Conservation (phyloP, 257 asterid species). For the Paraleonurus japonicus region DNA sequence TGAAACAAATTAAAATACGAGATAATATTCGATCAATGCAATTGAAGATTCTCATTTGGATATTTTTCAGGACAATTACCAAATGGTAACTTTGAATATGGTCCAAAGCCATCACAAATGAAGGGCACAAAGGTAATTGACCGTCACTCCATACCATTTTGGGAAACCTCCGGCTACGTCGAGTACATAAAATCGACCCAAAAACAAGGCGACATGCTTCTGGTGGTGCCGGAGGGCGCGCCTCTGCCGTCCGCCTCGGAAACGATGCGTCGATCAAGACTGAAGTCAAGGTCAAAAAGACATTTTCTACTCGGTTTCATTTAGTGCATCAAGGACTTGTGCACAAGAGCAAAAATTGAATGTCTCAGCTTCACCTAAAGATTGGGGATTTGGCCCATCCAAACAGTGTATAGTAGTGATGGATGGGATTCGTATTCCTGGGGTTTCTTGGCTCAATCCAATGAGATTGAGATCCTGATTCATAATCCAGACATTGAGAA, state of each 20-base stretch:
- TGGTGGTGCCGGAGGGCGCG: conserved; percentile 82
- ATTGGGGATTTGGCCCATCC: conserved; percentile 69
- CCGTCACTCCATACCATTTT: conserved; percentile 57
- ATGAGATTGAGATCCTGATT: conserved; percentile 42
- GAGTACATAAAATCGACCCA: conserved; percentile 82
- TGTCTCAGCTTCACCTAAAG: conserved; percentile 39
- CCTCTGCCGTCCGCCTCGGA: conserved; percentile 75
- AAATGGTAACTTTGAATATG: conserved; percentile 72
- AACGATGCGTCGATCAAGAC: conserved; percentile 74
- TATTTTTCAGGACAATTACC: conserved; percentile 58
- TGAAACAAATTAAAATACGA: no score
- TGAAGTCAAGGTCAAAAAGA: conserved; percentile 46
- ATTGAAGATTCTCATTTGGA: background rate
- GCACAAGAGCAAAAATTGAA: conserved; percentile 70
- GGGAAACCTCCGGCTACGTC: conserved; percentile 74
- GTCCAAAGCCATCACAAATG: conserved; percentile 71
- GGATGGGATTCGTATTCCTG: conserved; percentile 80
- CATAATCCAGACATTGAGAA: conserved; percentile 66
- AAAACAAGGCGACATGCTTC: conserved; percentile 78
- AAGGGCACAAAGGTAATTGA: conserved; percentile 60
- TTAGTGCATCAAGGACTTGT: conserved; percentile 77
- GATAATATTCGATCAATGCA: no score
- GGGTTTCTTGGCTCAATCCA: conserved; percentile 61
- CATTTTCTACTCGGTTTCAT: conserved; percentile 55
- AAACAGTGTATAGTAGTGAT: conserved; percentile 70